A percentile compares a stretch with the other conserved stretches of the same genome.
Evolutionary conservation across 139 green algal species (phyloP).

Genomic region (Tetraselmis striata): DNA sequence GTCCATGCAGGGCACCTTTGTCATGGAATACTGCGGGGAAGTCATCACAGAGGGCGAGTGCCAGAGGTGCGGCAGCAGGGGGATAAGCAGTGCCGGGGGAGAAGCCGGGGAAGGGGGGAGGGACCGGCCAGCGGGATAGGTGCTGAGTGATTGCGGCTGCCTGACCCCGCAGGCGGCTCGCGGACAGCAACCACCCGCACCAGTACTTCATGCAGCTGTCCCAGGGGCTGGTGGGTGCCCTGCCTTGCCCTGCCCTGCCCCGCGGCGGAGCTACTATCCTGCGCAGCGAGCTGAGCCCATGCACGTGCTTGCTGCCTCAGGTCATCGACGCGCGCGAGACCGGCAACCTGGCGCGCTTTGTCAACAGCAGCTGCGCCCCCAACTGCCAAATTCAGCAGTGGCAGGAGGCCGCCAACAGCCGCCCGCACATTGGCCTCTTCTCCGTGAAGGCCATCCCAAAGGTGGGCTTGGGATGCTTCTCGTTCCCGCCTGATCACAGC

Average conservation of each 20-base stretch:
- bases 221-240: not conserved
- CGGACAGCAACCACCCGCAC: not conserved
- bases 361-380: not conserved
- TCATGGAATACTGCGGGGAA: not conserved
- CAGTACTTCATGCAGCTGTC: not conserved
- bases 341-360: not conserved
- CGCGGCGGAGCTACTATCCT: not conserved
- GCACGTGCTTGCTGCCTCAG: no score
- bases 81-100: not conserved
- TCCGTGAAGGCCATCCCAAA: not conserved
- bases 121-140: no score
- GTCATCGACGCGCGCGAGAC: not conserved
- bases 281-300: no score
- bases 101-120: not conserved
- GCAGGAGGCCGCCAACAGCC: not conserved
- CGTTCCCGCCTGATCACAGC: no score
- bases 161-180: not conserved
- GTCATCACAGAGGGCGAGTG: not conserved
- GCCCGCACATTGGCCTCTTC: not conserved
- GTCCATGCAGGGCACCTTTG: not conserved
- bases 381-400: not conserved
- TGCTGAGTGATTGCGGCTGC: no score
- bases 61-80: not conserved
- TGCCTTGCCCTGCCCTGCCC: not conserved
- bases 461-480: no score